phyloP scores from a whole-genome alignment of 805 yeast species.

The Helenozyma baotianmanensis region DNA sequence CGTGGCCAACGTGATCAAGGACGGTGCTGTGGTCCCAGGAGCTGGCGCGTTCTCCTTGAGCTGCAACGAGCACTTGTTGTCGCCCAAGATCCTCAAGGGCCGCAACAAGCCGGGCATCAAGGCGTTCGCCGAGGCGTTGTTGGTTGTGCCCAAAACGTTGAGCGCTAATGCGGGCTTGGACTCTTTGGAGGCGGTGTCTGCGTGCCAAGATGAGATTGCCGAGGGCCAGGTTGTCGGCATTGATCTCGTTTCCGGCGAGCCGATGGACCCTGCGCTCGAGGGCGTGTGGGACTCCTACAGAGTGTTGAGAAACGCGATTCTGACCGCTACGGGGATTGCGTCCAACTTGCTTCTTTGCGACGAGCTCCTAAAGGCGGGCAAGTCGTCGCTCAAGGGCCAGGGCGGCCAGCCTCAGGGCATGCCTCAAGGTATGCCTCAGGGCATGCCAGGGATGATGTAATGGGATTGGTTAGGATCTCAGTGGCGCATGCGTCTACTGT shows the following conservation, averaged over 20 bases:
- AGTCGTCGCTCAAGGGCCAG: conserved; percentile 74
- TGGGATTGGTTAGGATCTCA: too few species aligned
- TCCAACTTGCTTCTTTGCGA: conserved; percentile 90
- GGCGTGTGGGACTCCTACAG: conserved; percentile 97
- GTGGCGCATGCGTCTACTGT: too few species aligned
- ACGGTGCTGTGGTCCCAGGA: conserved; percentile 85
- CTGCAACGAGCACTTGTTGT: conserved; percentile 61
- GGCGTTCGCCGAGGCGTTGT: conserved; percentile 89
- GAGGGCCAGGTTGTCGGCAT: conserved; percentile 86
- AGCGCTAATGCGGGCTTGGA: conserved; percentile 92
- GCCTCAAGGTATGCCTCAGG: conserved; percentile 18
- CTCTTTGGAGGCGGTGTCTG: conserved; percentile 80
- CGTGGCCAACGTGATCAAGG: conserved; percentile 86
- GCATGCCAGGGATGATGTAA: conserved; percentile 17
- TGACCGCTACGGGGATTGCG: conserved; percentile 92
- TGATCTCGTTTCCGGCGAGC: conserved; percentile 87
- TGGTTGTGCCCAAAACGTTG: conserved; percentile 89
- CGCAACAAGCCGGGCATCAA: conserved; percentile 84
- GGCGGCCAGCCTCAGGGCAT: conserved; percentile 13
- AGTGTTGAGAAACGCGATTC: conserved; percentile 87
- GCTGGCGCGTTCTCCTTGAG: conserved; percentile 95
- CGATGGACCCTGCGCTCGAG: conserved; percentile 89
- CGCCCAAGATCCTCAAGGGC: conserved; percentile 64
- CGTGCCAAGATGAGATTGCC: conserved; percentile 82
- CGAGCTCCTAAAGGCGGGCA: conserved; percentile 94